phyloP scores from a whole-genome alignment of 306 rosid genomes.

The Quercus suber region DNA sequence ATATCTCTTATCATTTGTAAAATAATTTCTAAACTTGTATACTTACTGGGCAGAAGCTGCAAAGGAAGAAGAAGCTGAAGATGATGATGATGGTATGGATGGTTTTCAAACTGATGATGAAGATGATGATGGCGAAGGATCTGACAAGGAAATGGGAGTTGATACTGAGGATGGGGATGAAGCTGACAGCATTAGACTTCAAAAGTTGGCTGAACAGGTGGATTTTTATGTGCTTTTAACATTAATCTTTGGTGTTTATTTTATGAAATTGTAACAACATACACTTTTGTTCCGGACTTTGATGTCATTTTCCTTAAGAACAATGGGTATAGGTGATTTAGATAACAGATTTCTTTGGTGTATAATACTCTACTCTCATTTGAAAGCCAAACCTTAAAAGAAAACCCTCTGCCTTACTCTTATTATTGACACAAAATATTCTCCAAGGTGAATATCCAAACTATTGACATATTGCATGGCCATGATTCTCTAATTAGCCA shows the following conservation, averaged over 20 bases:
- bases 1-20: neutral
- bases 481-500: neutral
- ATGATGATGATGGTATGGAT: constrained; percentile 95
- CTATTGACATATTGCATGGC: neutral
- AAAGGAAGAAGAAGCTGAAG: constrained; percentile 83
- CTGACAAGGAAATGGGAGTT: constrained; percentile 92
- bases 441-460: neutral
- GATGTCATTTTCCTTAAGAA: neutral
- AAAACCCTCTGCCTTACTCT: neutral
- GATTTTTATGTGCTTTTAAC: neutral
- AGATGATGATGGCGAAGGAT: constrained; percentile 75
- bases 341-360: neutral
- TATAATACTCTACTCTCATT: neutral
- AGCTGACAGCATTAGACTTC: constrained; percentile 62
- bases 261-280: neutral
- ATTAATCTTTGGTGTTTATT: neutral
- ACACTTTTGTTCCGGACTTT: neutral
- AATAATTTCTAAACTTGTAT: neutral
- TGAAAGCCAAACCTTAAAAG: neutral
- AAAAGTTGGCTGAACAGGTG: constrained; percentile 95
- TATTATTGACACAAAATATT: neutral
- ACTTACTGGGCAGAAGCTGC: constrained; percentile 63
- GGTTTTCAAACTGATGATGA: constrained; percentile 87
- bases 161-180: constrained; percentile 89
- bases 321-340: neutral